Conservation (phyloP, 768 basidiomycete genomes). For the Suillus plorans region DNA sequence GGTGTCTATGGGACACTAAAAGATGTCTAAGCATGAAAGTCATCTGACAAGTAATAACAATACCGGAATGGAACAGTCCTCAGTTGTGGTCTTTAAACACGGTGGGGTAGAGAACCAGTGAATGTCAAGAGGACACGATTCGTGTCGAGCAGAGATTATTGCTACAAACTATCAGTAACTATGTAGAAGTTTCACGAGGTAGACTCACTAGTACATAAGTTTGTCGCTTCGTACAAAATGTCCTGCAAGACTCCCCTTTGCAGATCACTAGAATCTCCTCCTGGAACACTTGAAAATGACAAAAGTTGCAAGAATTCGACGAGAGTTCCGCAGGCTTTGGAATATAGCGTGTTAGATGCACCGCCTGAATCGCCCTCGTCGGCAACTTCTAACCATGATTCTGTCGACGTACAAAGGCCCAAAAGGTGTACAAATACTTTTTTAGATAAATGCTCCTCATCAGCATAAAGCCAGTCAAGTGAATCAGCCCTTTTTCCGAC, state of each 20-base stretch:
- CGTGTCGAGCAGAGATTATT: constrained; percentile 15
- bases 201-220: background rate
- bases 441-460: constrained; percentile 44
- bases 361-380: constrained; percentile 38
- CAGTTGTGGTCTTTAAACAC: constrained; percentile 30
- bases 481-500: constrained; percentile 37
- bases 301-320: constrained; percentile 41
- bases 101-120: constrained; percentile 41
- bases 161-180: background rate
- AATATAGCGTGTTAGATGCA: constrained; percentile 49
- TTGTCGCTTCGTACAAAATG: constrained; percentile 27
- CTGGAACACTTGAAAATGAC: background rate
- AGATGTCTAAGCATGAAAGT: background rate
- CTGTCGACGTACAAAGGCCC: constrained; percentile 53
- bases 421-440: constrained; percentile 52
- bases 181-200: background rate
- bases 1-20: constrained; percentile 16
- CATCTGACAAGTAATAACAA: background rate
- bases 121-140: constrained; percentile 38
- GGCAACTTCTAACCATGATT: constrained; percentile 56
- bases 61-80: constrained; percentile 36
- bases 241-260: constrained; percentile 37
- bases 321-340: constrained; percentile 43
- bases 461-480: constrained; percentile 50
- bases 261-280: background rate